Evolutionary conservation across 768 basidiomycete genomes (phyloP).

Genomic region (Lentinula boryana): DNA sequence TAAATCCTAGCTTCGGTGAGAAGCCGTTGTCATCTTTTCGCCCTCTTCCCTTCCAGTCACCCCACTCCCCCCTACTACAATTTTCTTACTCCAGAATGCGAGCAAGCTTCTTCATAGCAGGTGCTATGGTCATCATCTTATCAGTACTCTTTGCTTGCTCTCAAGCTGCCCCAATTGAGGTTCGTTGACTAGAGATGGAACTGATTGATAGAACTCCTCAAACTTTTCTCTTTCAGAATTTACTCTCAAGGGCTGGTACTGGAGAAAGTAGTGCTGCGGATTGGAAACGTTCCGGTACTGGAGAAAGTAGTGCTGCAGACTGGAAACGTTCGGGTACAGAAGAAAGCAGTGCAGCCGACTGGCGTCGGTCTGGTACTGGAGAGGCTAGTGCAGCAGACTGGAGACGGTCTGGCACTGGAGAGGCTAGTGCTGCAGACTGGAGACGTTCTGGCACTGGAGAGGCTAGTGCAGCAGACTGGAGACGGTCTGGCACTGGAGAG

Average conservation of each 20-base stretch:
- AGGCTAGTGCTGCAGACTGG: not conserved
- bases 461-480: not conserved
- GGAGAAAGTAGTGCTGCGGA: not conserved
- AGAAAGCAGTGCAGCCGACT: not conserved
- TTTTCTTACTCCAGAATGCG: not conserved
- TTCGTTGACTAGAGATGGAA: not conserved
- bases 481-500: not conserved
- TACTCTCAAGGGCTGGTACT: not conserved
- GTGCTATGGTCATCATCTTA: not conserved
- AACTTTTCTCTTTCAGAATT: not conserved
- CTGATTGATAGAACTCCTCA: no score
- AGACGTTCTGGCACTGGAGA: not conserved
- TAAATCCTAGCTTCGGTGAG: not conserved
- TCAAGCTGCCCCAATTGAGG: not conserved
- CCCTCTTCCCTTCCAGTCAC: not conserved
- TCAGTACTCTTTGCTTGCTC: not conserved
- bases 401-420: not conserved
- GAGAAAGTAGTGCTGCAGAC: not conserved
- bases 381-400: not conserved
- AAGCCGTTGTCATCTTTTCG: not conserved
- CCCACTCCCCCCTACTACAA: not conserved
- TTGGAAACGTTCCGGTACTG: not conserved
- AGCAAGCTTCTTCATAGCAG: not conserved
- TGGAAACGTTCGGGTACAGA: not conserved
- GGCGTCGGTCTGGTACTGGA: not conserved